A percentile compares a stretch with the other conserved stretches of the same genome.
phyloP scores from a whole-genome alignment of 1,284 basidiomycete genomes.

The Microbotryum saponariae region DNA sequence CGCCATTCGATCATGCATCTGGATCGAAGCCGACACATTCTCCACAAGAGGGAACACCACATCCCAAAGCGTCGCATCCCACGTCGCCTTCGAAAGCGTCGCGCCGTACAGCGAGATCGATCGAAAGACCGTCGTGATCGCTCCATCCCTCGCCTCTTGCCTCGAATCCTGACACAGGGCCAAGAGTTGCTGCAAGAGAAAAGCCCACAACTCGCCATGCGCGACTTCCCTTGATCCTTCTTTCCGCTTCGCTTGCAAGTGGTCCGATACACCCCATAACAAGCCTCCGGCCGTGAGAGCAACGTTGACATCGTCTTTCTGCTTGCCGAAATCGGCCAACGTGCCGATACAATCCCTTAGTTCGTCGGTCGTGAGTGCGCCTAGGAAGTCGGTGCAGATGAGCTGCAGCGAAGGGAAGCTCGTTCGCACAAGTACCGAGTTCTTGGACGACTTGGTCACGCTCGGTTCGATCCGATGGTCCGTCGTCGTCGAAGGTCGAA shows the following conservation, averaged over 20 bases:
- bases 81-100: slow-evolving; percentile 66
- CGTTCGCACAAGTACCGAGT: slow-evolving; percentile 59
- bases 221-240: slow-evolving; percentile 50
- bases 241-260: slow-evolving; percentile 54
- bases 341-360: slow-evolving; percentile 81
- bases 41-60: slow-evolving; percentile 83
- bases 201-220: slow-evolving; percentile 83
- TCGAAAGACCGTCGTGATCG: slow-evolving; percentile 89
- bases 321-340: slow-evolving; percentile 80
- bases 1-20: slow-evolving; percentile 2
- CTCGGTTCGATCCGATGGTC: no score
- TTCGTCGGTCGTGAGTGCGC: slow-evolving; percentile 67
- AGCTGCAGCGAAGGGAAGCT: slow-evolving; percentile 89
- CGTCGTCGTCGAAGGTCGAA: background rate
- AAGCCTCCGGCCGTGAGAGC: slow-evolving; percentile 75
- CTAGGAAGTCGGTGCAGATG: slow-evolving; percentile 80
- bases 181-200: slow-evolving; percentile 72
- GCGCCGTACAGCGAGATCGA: slow-evolving; percentile 88
- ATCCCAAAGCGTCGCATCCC: slow-evolving; percentile 81
- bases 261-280: slow-evolving; percentile 88
- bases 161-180: slow-evolving; percentile 71
- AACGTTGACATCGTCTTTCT: slow-evolving; percentile 84
- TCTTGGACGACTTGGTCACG: slow-evolving; percentile 14
- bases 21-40: slow-evolving; percentile 44
- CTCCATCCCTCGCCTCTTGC: slow-evolving; percentile 81